phyloP scores from a whole-genome alignment of 495 filamentous ascomycete genomes.

The Parathielavia appendiculata region DNA sequence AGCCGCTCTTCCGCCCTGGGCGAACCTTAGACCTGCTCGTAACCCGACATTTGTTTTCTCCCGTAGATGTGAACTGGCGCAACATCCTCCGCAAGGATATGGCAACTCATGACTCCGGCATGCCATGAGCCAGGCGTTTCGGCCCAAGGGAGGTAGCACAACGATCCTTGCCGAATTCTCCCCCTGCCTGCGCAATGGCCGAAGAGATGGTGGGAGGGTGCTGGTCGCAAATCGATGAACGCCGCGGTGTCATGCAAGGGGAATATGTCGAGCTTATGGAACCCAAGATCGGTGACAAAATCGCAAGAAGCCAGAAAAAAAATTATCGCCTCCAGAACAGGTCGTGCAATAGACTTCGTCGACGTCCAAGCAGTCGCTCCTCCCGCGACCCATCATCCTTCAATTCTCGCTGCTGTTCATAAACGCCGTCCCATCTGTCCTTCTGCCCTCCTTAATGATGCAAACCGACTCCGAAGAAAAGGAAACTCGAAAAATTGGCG shows the following conservation, averaged over 20 bases:
- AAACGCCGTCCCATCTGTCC: constrained; percentile 12
- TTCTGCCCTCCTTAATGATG: constrained; percentile 1
- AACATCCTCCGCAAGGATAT: too few species aligned
- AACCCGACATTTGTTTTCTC: neutral
- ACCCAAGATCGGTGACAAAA: constrained; percentile 15
- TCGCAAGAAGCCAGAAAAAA: constrained; percentile 10
- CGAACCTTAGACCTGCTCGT: neutral
- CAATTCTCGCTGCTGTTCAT: constrained; percentile 7
- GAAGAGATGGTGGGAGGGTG: neutral
- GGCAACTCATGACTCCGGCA: neutral
- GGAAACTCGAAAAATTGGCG: neutral
- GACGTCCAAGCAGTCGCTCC: constrained; percentile 3
- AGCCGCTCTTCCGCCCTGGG: neutral
- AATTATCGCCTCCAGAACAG: constrained; percentile 8
- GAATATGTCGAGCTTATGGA: constrained; percentile 12
- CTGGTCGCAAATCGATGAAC: constrained; percentile 3
- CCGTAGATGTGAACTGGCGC: neutral
- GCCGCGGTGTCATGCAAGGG: constrained; percentile 4
- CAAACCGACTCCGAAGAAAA: constrained; percentile 9
- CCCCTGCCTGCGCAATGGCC: neutral
- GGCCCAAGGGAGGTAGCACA: neutral
- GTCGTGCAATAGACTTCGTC: constrained; percentile 6
- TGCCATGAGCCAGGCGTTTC: neutral
- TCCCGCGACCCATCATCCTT: neutral
- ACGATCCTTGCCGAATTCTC: neutral